A percentile compares a stretch with the other conserved stretches of the same genome.
Evolutionary conservation across 2,329 filamentous ascomycete species (phyloP).

Genomic region (Colletotrichum sp.): DNA sequence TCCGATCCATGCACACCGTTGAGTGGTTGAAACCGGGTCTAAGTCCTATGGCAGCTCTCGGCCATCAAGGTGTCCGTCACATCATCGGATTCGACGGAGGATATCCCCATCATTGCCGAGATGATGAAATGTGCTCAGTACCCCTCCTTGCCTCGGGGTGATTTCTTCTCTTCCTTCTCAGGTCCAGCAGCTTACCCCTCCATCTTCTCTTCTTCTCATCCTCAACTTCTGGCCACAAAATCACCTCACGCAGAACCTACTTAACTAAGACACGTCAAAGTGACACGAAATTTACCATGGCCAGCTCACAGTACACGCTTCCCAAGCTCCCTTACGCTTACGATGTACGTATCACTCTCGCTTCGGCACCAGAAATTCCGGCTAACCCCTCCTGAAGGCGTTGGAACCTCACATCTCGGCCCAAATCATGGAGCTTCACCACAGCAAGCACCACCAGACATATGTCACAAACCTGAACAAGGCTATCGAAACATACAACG

Average conservation of each 20-base stretch:
- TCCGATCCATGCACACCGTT: neutral
- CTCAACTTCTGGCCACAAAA: neutral
- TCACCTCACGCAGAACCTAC: neutral
- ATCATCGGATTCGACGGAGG: constrained; percentile 6
- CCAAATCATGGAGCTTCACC: constrained; percentile 84
- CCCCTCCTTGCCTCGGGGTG: neutral
- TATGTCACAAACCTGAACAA: constrained; percentile 80
- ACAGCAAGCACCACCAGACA: constrained; percentile 79
- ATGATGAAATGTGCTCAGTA: constrained; percentile 17
- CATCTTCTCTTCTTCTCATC: neutral
- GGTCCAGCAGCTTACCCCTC: neutral
- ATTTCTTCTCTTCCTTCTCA: neutral
- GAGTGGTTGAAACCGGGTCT: neutral
- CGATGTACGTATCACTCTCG: constrained; percentile 56
- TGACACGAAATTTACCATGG: constrained; percentile 32
- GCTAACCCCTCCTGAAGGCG: constrained; percentile 48
- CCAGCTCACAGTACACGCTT: constrained; percentile 58
- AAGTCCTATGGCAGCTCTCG: neutral
- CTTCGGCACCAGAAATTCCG: neutral
- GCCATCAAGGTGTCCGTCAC: constrained; percentile 19
- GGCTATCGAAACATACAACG: constrained; percentile 62
- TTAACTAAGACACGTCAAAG: neutral
- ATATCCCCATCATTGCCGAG: neutral
- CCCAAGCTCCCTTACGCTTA: constrained; percentile 73
- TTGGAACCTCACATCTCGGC: constrained; percentile 76